Conservation (phyloP, 441 rosid genomes). For the Bruguiera hainesii region DNA sequence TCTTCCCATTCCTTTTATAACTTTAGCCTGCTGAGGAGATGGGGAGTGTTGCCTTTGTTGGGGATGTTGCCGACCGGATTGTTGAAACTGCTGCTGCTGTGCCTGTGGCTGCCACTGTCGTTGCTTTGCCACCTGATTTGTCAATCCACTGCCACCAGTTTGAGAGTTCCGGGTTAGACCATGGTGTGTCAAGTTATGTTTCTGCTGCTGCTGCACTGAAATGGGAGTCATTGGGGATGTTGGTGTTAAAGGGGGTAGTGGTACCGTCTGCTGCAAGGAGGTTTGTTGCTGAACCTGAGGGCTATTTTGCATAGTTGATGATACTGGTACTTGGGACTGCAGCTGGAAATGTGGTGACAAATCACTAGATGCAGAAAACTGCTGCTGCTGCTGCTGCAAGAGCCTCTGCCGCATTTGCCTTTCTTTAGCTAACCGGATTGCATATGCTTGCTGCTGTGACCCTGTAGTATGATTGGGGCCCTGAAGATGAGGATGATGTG, state of each 20-base stretch:
- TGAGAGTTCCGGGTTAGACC: slow-evolving; percentile 58
- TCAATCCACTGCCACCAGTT: slow-evolving; percentile 49
- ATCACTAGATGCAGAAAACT: slow-evolving; percentile 56
- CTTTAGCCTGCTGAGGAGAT: slow-evolving; percentile 68
- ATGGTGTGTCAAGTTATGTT: slow-evolving; percentile 63
- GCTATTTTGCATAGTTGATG: slow-evolving; percentile 64
- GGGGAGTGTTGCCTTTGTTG: slow-evolving; percentile 65
- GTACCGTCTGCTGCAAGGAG: slow-evolving; percentile 49
- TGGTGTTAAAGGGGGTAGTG: slow-evolving; percentile 46
- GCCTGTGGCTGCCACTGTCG: slow-evolving; percentile 72
- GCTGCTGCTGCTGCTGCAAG: slow-evolving; percentile 64
- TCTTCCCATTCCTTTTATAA: slow-evolving; percentile 77
- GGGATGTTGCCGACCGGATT: slow-evolving; percentile 83
- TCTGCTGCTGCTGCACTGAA: slow-evolving; percentile 51
- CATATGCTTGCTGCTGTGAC: slow-evolving; percentile 72
- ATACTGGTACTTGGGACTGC: slow-evolving; percentile 63
- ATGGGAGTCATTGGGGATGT: slow-evolving; percentile 61
- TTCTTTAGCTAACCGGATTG: slow-evolving; percentile 59
- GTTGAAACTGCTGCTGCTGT: slow-evolving; percentile 80
- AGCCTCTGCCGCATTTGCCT: slow-evolving; percentile 79
- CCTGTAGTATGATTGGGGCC: slow-evolving; percentile 63
- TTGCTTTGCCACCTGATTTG: slow-evolving; percentile 83
- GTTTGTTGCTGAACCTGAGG: slow-evolving; percentile 68
- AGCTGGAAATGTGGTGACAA: slow-evolving; percentile 60
- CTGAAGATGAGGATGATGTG: slow-evolving; percentile 69